Base-by-base conservation (phyloP, 768 basidiomycete species). In the Pholiota molesta region DNA sequence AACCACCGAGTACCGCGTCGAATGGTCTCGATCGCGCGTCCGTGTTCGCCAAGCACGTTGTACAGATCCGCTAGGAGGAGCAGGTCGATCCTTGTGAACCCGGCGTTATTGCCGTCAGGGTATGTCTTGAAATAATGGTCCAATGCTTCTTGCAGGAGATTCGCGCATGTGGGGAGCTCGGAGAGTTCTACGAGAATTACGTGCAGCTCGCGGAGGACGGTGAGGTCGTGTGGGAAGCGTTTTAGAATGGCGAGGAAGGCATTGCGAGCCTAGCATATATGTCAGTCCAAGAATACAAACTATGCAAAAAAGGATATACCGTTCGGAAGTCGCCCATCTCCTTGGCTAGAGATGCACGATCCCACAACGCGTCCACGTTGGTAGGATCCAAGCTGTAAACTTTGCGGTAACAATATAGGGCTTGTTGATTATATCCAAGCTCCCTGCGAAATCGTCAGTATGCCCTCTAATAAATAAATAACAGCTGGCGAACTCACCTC, bases 341-440 rank as follows among this genome's bases (percentile, higher is more conserved):
- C 66, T 89, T 89, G 1, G 94, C 89, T 13, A 97, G 81, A 5
- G 84, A 80, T 0, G 95, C 94, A 1, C 94, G 85, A 66, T 98
- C 95, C 93, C 94, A 97, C 16, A 94, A 81, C 4, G 92, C 91
- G 61, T 91, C 88, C 16, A 92, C 84, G 65, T 98, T 95, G 8
- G 82, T 80, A 1, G 92, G 91, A 69, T 97, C 90, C 23, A 92
- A 78, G 60, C 83, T 86, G 67, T 89, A 84, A 0, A 92, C 85
- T 70, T 97, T 96, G 0, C 90, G 82, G 71, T 92, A 93, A 71
- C 97, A 99, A 70, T 98, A 98, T 37, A 97, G 72, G 2, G 94
- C 93, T 73, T 98, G 95, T 61, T 95, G 91, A 49, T 86, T 83
- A 62, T 86, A 87, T 1, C 90, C 91, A 26, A 87, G 72, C 14